A percentile compares a stretch with the other conserved stretches of the same genome.
Evolutionary conservation across 371 early-diverging fungal species (phyloP).

Genomic region (Apophysomyces variabilis): DNA sequence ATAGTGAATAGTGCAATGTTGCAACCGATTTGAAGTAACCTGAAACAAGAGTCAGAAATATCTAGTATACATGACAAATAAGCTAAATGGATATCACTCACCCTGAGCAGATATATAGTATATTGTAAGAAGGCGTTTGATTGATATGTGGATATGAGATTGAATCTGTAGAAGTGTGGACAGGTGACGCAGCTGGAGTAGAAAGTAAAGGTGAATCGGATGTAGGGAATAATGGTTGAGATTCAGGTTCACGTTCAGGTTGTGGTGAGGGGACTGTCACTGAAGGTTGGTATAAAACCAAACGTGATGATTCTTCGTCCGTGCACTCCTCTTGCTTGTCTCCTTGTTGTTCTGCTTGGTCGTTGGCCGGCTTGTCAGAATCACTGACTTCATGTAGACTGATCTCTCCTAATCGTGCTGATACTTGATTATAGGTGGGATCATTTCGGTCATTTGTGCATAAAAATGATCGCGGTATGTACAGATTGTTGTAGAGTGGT

Average conservation of each 20-base stretch:
- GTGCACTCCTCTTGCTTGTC: neutral
- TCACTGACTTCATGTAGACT: neutral
- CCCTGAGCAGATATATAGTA: constrained; percentile 16
- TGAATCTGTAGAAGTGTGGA: neutral
- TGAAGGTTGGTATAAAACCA: neutral
- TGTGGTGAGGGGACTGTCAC: neutral
- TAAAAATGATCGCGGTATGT: constrained; percentile 10
- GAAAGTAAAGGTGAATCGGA: neutral
- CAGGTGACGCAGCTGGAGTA: neutral
- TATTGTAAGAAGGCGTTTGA: constrained; percentile 1
- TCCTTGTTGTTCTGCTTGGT: neutral
- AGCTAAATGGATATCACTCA: constrained; percentile 1
- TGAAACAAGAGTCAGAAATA: neutral
- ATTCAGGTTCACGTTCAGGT: too few relatives aligned
- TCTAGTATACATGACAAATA: too few relatives aligned
- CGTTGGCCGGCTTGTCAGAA: neutral
- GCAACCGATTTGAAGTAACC: constrained; percentile 18
- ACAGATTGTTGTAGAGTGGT: constrained; percentile 12
- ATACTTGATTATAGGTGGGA: neutral
- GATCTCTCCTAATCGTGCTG: neutral
- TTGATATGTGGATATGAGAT: neutral
- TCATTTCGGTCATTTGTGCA: neutral
- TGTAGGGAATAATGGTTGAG: neutral
- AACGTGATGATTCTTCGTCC: neutral
- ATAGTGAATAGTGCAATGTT: constrained; percentile 19